Evolutionary conservation across 352 stramenopile species (phyloP).

Genomic region (Phytopythium sindhum): DNA sequence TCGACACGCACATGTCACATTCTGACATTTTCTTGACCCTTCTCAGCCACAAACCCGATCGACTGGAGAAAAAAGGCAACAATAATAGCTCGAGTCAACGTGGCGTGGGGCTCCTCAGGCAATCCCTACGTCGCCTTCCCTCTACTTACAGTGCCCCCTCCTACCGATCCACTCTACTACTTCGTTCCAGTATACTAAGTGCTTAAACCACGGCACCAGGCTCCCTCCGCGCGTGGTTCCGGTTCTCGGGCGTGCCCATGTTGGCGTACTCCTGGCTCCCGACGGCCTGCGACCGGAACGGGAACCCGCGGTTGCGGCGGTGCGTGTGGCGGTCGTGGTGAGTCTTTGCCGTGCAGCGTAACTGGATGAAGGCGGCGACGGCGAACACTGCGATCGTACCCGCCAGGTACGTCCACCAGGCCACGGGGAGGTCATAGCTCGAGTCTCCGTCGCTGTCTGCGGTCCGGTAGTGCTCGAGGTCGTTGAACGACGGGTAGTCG

Average conservation of each 20-base stretch:
- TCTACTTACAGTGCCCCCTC: background rate
- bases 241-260: background rate
- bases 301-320: background rate
- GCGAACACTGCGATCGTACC: constrained; percentile 35
- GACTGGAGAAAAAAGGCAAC: background rate
- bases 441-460: constrained; percentile 18
- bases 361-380: constrained; percentile 33
- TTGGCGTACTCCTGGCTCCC: background rate
- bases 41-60: no score
- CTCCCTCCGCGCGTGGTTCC: background rate
- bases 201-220: background rate
- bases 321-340: constrained; percentile 13
- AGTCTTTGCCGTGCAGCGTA: constrained; percentile 25
- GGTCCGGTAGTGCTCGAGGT: constrained; percentile 38
- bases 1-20: background rate
- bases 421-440: constrained; percentile 33
- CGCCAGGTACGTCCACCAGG: constrained; percentile 54
- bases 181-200: no score
- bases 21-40: background rate
- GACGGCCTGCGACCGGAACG: background rate
- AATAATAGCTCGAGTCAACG: background rate
- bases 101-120: no score
- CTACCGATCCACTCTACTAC: background rate
- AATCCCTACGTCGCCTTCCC: background rate
- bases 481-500: constrained; percentile 45